These are phyloP conservation scores for Calcarisporium arbuscula DNA, from an alignment of 2,329 filamentous ascomycete species.

Conservation along the genomic window DNA sequence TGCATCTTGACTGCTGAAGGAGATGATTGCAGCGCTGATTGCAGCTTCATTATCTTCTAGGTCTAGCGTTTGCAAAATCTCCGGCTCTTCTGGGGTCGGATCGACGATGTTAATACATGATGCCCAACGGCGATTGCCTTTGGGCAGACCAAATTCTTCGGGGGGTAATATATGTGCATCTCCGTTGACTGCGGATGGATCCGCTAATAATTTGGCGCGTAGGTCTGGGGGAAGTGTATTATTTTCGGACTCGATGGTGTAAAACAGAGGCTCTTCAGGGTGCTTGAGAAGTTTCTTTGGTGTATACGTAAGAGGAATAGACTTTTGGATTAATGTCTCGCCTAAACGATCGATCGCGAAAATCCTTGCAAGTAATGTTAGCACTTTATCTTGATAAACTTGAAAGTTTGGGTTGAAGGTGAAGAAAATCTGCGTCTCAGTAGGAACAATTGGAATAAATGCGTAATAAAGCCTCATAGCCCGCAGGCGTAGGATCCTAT, in stretches of 20 bases:
- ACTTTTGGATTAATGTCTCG: constrained; percentile 80
- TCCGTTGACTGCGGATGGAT: constrained; percentile 64
- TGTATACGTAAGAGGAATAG: constrained; percentile 81
- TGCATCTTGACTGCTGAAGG: constrained; percentile 82
- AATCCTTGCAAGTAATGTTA: constrained; percentile 52
- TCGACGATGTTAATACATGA: constrained; percentile 93
- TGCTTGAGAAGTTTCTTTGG: constrained; percentile 83
- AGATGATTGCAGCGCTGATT: constrained; percentile 75
- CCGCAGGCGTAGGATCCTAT: constrained; percentile 48
- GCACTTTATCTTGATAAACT: constrained; percentile 6
- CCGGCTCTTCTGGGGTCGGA: constrained; percentile 63
- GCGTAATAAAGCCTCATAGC: constrained; percentile 51
- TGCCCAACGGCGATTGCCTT: constrained; percentile 81
- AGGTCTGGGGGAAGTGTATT: constrained; percentile 81
- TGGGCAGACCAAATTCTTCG: constrained; percentile 83
- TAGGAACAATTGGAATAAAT: constrained; percentile 90
- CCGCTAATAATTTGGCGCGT: constrained; percentile 64
- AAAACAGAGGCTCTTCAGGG: constrained; percentile 83
- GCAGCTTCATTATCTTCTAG: constrained; percentile 87
- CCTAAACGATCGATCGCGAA: constrained; percentile 85
- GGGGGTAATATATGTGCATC: constrained; percentile 65
- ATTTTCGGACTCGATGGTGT: constrained; percentile 89
- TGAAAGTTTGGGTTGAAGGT: constrained; percentile 2
- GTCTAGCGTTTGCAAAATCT: constrained; percentile 70
- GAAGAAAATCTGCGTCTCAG: constrained; percentile 54